Conservation (phyloP, 208 protist species). For the Trichomonas gallinae region DNA sequence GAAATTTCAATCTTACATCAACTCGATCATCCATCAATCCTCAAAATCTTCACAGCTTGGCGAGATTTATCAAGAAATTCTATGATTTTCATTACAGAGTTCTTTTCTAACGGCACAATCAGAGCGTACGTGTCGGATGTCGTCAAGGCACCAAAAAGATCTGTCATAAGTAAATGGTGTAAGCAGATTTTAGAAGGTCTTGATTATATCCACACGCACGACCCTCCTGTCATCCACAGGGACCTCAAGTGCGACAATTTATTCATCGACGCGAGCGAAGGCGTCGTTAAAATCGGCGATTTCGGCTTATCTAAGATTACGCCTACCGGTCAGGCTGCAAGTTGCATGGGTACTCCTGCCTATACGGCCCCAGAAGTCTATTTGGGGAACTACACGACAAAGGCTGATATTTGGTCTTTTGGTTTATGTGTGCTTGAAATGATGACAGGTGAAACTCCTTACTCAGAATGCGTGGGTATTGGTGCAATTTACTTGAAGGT, state of each 20-base stretch:
- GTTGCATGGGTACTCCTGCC: background rate
- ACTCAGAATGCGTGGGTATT: background rate
- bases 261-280: conserved; percentile 16
- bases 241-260: conserved; percentile 23
- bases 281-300: conserved; percentile 21
- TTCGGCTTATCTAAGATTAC: background rate
- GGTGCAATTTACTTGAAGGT: conserved; percentile 4
- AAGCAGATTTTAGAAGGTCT: conserved; percentile 19
- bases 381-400: background rate
- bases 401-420: conserved; percentile 22
- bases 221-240: conserved; percentile 19
- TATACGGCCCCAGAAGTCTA: conserved; percentile 19
- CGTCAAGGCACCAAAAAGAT: background rate
- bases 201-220: background rate
- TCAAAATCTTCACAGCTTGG: background rate
- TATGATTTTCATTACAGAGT: conserved; percentile 18
- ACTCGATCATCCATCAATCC: background rate
- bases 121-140: background rate
- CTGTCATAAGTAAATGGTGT: background rate
- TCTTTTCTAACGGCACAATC: background rate
- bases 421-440: conserved; percentile 20
- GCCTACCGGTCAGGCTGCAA: background rate
- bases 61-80: background rate
- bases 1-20: background rate
- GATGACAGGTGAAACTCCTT: conserved; percentile 6